phyloP scores from a whole-genome alignment of 805 yeast genomes.

The Candida ulmi region DNA sequence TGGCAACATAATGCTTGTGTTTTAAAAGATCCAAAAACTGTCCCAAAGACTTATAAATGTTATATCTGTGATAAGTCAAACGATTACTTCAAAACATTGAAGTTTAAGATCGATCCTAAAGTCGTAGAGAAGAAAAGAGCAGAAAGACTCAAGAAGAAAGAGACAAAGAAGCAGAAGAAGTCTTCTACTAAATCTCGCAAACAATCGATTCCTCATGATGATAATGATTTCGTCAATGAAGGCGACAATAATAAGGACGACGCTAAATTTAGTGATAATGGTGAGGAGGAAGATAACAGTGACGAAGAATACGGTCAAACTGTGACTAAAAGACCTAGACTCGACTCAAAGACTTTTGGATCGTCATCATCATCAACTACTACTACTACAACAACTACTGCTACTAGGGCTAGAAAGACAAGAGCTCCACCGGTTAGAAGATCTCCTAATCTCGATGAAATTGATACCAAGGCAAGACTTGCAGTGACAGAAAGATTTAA shows the following conservation, averaged over 20 bases:
- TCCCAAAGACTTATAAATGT: conserved; percentile 50
- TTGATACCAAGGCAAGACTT: conserved; percentile 23
- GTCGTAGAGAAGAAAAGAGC: background rate
- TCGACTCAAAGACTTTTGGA: background rate
- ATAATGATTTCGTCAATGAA: background rate
- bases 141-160: background rate
- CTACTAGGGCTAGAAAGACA: conserved; percentile 1
- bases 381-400: background rate
- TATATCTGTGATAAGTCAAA: conserved; percentile 42
- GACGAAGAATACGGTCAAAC: conserved; percentile 22
- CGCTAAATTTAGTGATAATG: conserved; percentile 4
- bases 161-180: background rate
- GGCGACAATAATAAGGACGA: conserved; percentile 9
- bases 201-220: no score
- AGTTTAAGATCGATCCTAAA: conserved; percentile 25
- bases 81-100: conserved; percentile 27
- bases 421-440: conserved; percentile 3
- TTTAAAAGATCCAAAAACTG: conserved; percentile 34
- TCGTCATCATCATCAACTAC: background rate
- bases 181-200: no score
- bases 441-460: conserved; percentile 2
- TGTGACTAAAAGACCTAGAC: background rate
- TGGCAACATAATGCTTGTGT: conserved; percentile 72
- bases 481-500: conserved; percentile 43
- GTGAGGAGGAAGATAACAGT: conserved; percentile 1